phyloP scores from a whole-genome alignment of 306 rosid genomes.

The Hippophae tibetana region DNA sequence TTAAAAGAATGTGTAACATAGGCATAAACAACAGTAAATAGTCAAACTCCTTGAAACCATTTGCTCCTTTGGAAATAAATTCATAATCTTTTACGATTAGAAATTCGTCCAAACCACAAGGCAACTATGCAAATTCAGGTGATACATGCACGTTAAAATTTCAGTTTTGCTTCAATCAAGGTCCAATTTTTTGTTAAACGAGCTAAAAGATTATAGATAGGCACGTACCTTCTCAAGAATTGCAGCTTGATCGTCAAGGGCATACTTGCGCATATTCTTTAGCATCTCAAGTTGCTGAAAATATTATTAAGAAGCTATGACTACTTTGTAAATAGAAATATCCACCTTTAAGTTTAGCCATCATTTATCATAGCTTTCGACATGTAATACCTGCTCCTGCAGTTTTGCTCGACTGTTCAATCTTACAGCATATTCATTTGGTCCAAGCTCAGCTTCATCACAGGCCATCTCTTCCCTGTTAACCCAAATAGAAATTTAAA shows the following conservation, averaged over 20 bases:
- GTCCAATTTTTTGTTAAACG: not conserved
- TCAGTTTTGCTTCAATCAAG: not conserved
- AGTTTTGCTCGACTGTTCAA: conserved; percentile 37
- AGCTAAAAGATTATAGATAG: not conserved
- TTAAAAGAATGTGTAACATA: not conserved
- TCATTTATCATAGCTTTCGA: not conserved
- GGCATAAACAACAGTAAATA: not conserved
- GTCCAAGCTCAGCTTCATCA: conserved; percentile 82
- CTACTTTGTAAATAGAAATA: conserved; percentile 17
- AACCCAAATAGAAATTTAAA: conserved; percentile 12
- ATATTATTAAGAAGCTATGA: not conserved
- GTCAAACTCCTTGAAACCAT: not conserved
- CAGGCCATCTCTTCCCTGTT: conserved; percentile 83
- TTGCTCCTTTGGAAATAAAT: not conserved
- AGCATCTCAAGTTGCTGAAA: conserved; percentile 86
- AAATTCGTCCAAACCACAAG: not conserved
- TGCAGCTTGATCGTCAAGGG: conserved; percentile 66
- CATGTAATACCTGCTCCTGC: conserved; percentile 46
- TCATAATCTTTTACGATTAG: not conserved
- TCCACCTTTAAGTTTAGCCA: conserved; percentile 5
- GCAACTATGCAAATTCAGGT: not conserved
- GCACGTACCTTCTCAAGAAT: conserved; percentile 63
- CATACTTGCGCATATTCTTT: conserved; percentile 57
- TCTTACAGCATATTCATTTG: conserved; percentile 58
- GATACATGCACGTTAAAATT: not conserved